Percentiles rank a stretch among this genome's conserved stretches.
These are phyloP conservation scores for Strobilomyces echinocephalus DNA, from an alignment of 768 basidiomycete genomes.

Conservation along the genomic window DNA sequence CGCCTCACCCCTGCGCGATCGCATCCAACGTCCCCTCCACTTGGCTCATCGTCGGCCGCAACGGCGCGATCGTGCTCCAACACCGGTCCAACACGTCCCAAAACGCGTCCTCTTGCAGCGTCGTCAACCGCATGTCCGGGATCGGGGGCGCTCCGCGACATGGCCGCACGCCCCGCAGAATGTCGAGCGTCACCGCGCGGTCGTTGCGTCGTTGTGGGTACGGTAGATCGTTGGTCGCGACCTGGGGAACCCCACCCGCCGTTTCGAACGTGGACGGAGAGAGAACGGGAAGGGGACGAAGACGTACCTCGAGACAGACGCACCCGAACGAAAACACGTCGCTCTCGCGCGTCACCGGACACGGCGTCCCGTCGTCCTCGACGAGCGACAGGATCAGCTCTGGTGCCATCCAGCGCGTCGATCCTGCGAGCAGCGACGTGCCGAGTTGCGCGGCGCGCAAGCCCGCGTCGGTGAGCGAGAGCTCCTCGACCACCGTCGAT, in stretches of 20 bases:
- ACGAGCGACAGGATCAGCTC: constrained; percentile 50
- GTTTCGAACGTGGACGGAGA: not conserved
- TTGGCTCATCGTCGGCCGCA: constrained; percentile 43
- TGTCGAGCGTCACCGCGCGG: constrained; percentile 51
- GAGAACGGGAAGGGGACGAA: not conserved
- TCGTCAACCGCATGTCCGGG: constrained; percentile 13
- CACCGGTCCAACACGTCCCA: constrained; percentile 44
- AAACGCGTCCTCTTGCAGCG: constrained; percentile 32
- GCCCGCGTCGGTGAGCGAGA: constrained; percentile 30
- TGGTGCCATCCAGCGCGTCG: constrained; percentile 45
- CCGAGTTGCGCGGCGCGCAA: constrained; percentile 23
- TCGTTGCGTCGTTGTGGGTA: constrained; percentile 53
- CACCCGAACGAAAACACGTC: constrained; percentile 62
- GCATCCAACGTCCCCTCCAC: constrained; percentile 19
- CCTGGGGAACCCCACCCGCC: constrained; percentile 25
- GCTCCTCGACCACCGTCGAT: constrained; percentile 53
- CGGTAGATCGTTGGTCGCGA: constrained; percentile 48
- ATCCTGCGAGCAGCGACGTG: constrained; percentile 32
- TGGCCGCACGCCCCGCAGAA: constrained; percentile 48
- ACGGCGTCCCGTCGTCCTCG: constrained; percentile 39
- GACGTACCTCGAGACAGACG: constrained; percentile 51
- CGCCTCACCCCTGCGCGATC: constrained; percentile 2
- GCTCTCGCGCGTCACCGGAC: constrained; percentile 45
- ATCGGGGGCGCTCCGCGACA: constrained; percentile 30
- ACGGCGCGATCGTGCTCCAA: constrained; percentile 36